A percentile compares a stretch with the other conserved stretches of the same genome.
These are phyloP conservation scores for Epicoccum sorghinum DNA, from an alignment of 2,329 filamentous ascomycete species.

Conservation along the genomic window DNA sequence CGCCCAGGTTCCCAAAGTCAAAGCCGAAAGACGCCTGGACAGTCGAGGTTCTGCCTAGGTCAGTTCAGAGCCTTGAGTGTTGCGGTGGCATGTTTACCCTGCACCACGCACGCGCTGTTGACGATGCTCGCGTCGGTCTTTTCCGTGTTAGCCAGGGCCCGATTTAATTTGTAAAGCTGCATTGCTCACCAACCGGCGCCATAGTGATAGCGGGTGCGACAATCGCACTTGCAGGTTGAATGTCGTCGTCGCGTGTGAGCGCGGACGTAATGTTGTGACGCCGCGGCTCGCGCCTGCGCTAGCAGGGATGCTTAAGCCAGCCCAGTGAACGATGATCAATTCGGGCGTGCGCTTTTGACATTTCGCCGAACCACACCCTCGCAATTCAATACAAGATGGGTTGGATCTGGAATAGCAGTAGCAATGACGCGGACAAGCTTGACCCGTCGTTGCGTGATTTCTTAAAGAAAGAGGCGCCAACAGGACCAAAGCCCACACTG, in stretches of 20 bases:
- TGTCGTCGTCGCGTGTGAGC: conserved; percentile 23
- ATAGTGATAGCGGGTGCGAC: conserved; percentile 30
- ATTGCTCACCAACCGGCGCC: conserved; percentile 41
- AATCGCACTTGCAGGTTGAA: conserved; percentile 16
- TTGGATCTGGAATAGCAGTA: conserved; percentile 64
- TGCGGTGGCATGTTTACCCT: conserved; percentile 52
- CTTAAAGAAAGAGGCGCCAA: conserved; percentile 79
- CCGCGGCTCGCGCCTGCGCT: conserved; percentile 15
- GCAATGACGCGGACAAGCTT: conserved; percentile 65
- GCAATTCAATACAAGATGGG: conserved; percentile 55
- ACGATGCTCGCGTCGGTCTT: conserved; percentile 60
- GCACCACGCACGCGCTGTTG: conserved; percentile 64
- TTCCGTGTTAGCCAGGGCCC: conserved; percentile 11
- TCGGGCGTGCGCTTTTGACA: conserved; percentile 2
- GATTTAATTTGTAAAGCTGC: neutral
- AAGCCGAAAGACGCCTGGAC: conserved; percentile 59
- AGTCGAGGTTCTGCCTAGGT: conserved; percentile 52
- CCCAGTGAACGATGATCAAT: conserved; percentile 19
- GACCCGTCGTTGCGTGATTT: conserved; percentile 85
- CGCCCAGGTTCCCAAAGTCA: conserved; percentile 33
- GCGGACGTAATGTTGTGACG: conserved; percentile 26
- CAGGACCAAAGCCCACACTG: conserved; percentile 62
- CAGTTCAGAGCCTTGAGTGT: conserved; percentile 17
- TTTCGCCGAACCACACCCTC: neutral
- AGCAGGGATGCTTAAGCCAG: conserved; percentile 19